phyloP scores from a whole-genome alignment of 2,329 filamentous ascomycete genomes.

The Monosporascus sp. region DNA sequence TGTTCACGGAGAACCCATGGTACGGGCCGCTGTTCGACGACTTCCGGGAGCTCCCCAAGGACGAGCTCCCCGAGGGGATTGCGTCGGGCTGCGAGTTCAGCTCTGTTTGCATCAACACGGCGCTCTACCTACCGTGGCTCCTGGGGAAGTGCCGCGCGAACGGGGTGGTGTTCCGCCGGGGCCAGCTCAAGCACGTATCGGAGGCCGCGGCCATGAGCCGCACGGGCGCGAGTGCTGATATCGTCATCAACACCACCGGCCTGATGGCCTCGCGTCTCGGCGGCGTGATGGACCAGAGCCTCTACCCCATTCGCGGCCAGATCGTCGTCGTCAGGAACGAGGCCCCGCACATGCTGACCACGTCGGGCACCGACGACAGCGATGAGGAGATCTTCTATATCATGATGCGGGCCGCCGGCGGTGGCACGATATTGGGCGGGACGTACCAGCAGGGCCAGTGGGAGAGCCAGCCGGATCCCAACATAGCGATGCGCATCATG shows the following conservation, averaged over 20 bases:
- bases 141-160: slow-evolving; percentile 70
- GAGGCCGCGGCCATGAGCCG: slow-evolving; percentile 62
- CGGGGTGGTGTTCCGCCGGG: slow-evolving; percentile 64
- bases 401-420: slow-evolving; percentile 75
- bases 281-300: slow-evolving; percentile 69
- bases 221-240: slow-evolving; percentile 50
- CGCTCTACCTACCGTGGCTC: slow-evolving; percentile 83
- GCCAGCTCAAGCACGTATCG: slow-evolving; percentile 60
- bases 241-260: slow-evolving; percentile 83
- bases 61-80: slow-evolving; percentile 56
- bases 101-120: slow-evolving; percentile 86
- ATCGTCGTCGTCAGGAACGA: slow-evolving; percentile 79
- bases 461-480: slow-evolving; percentile 73
- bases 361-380: slow-evolving; percentile 69
- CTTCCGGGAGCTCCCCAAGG: slow-evolving; percentile 55
- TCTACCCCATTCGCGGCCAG: slow-evolving; percentile 77
- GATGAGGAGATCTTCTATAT: slow-evolving; percentile 69
- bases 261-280: slow-evolving; percentile 69
- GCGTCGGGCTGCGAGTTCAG: slow-evolving; percentile 72
- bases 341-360: slow-evolving; percentile 61
- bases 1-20: slow-evolving; percentile 67
- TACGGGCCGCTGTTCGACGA: slow-evolving; percentile 67
- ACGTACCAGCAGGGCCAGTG: slow-evolving; percentile 75
- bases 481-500: slow-evolving; percentile 80
- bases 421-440: slow-evolving; percentile 82